phyloP scores from a whole-genome alignment of 306 rosid species.

The Quercus suber region DNA sequence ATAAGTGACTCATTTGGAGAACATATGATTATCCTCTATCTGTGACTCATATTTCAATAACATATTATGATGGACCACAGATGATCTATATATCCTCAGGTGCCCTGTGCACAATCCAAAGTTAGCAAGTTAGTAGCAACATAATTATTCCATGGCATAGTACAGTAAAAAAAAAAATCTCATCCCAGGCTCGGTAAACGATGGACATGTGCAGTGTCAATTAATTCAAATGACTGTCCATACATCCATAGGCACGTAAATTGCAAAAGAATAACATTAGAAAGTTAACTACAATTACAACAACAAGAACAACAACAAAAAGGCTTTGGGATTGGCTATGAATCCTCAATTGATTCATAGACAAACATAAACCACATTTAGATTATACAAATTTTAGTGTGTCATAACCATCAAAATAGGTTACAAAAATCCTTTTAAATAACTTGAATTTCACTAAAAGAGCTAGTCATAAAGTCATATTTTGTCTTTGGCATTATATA shows the following conservation, averaged over 20 bases:
- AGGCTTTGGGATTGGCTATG: not conserved
- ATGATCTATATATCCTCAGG: not conserved
- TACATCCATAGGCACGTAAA: not conserved
- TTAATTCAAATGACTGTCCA: not conserved
- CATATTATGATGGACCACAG: not conserved
- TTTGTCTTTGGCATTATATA: not conserved
- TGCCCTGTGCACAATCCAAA: not conserved
- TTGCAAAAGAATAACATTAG: not conserved
- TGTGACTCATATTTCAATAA: not conserved
- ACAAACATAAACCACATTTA: not conserved
- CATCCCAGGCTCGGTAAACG: not conserved
- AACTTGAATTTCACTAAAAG: not conserved
- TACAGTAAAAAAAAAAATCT: not conserved
- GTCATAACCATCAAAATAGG: not conserved
- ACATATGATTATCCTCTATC: not conserved
- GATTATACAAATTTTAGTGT: too few species aligned
- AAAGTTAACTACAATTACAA: not conserved
- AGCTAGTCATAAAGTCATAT: not conserved
- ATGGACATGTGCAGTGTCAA: not conserved
- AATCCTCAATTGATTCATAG: not conserved
- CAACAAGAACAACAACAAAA: not conserved
- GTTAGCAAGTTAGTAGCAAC: not conserved
- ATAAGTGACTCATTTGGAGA: too few species aligned
- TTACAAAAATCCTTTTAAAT: not conserved
- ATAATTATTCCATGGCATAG: not conserved